phyloP scores from a whole-genome alignment of 2,329 filamentous ascomycete species.

The Diplodia intermedia region DNA sequence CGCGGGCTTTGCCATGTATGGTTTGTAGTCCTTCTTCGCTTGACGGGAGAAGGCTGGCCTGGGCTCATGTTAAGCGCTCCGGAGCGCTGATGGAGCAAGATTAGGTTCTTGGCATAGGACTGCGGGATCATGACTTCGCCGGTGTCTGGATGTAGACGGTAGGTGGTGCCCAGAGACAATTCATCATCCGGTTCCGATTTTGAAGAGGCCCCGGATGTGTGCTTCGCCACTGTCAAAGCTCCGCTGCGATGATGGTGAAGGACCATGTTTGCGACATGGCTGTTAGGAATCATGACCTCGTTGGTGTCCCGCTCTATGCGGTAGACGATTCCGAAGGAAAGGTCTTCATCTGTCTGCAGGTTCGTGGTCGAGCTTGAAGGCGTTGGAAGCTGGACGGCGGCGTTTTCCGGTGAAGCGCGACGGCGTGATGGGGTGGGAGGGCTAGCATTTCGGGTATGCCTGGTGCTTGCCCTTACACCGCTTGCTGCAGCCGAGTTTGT shows the following conservation, averaged over 20 bases:
- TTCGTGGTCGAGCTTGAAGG: background rate
- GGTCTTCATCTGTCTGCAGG: background rate
- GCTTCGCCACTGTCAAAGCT: background rate
- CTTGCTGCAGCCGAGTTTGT: background rate
- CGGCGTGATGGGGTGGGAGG: background rate
- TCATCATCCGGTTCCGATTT: background rate
- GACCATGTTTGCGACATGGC: background rate
- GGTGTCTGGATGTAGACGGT: background rate
- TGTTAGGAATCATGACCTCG: background rate
- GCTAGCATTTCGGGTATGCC: background rate
- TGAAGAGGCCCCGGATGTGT: no score
- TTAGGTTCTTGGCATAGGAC: background rate
- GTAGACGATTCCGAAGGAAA: slow-evolving; percentile 1
- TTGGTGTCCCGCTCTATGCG: background rate
- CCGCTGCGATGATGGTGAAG: background rate
- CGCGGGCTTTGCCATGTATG: background rate
- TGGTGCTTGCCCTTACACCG: background rate
- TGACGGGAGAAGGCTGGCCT: background rate
- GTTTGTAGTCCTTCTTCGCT: background rate
- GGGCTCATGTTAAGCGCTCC: background rate
- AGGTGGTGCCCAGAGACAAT: background rate
- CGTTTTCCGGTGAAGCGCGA: background rate
- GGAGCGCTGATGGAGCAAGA: slow-evolving; percentile 1
- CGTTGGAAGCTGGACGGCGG: background rate
- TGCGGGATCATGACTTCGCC: slow-evolving; percentile 2